Percentiles rank a stretch among this genome's conserved stretches.
Conservation (phyloP, 495 filamentous ascomycete genomes). For the Annulohypoxylon maeteangense region DNA sequence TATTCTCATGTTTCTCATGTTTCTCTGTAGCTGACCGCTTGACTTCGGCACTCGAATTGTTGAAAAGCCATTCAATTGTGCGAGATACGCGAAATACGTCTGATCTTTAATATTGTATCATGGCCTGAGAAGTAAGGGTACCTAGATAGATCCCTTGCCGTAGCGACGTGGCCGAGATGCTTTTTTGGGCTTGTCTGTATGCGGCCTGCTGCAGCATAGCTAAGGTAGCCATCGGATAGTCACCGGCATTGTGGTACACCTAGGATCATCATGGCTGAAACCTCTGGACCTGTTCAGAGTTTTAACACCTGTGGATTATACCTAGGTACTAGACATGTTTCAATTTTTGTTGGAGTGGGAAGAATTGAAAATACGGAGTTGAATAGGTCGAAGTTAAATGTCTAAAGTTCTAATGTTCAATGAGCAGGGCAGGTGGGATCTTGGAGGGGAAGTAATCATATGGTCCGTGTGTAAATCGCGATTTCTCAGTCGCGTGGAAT, state of each 20-base stretch:
- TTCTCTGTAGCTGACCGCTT: not conserved
- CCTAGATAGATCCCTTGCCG: slow-evolving; percentile 15
- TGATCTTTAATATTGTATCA: slow-evolving; percentile 10
- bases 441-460: not conserved
- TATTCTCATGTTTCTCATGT: not conserved
- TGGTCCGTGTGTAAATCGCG: slow-evolving; percentile 31
- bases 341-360: not conserved
- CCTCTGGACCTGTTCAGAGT: not conserved
- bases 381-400: not conserved
- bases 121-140: not conserved
- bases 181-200: not conserved
- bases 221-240: not conserved
- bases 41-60: not conserved
- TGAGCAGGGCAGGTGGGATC: not conserved
- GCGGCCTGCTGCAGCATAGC: not conserved
- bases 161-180: slow-evolving; percentile 28
- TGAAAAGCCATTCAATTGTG: slow-evolving; percentile 2
- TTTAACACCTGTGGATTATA: not conserved
- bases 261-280: not conserved
- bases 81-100: slow-evolving; percentile 1
- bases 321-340: no score
- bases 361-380: not conserved
- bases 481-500: slow-evolving; percentile 23
- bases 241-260: not conserved
- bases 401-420: not conserved